Base-by-base conservation (phyloP, 495 filamentous ascomycete species). In the Daldinia loculata region DNA sequence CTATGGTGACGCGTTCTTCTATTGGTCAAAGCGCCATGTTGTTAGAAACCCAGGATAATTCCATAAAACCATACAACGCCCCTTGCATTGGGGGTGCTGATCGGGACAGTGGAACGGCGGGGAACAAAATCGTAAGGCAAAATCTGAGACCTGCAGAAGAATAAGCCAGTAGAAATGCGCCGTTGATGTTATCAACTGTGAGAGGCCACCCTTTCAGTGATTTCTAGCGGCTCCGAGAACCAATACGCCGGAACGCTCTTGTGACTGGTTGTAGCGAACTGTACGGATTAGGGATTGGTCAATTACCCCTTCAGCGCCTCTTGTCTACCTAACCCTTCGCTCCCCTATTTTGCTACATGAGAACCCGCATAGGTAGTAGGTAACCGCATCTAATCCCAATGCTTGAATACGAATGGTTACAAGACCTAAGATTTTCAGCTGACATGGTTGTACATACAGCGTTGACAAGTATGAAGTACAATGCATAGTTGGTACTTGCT, bases 61-160 rank as follows among this genome's bases (percentile, higher is more conserved):
- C n/a, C 30, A 30, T 9, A 30, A 12, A 34, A 34, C 52, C 52
- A 17, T 34, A 56, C 53, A 48, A 41, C 39, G 30, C 68, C 63
- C 69, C 63, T 60, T 67, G 68, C 62, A 66, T 66, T 39, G 59
- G 63, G 32, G 32, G 48, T 66, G 67, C 60, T 70, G 69, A 61
- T 57, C 24, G 55, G 61, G 27, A 65, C 53, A 53, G 50, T 53
- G 70, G 61, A 58, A 56, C 56, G n/a, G 53, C 52, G 62, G 66
- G 66, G 70, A 66, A 62, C 38, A 17, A 39, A 61, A 45, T 59
- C 38, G 56, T 24, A 69, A 59, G 66, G 57, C 56, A 61, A 73
- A 69, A 73, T 73, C 70, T 66, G 45, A 66, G 66, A 66, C 70
- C 66, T 73, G 61, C 62, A 73, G 57, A 53, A 56, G 36, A 14